Base-by-base conservation (phyloP, 2,329 filamentous ascomycete genomes). In the Aspergillus hiratsukae region DNA sequence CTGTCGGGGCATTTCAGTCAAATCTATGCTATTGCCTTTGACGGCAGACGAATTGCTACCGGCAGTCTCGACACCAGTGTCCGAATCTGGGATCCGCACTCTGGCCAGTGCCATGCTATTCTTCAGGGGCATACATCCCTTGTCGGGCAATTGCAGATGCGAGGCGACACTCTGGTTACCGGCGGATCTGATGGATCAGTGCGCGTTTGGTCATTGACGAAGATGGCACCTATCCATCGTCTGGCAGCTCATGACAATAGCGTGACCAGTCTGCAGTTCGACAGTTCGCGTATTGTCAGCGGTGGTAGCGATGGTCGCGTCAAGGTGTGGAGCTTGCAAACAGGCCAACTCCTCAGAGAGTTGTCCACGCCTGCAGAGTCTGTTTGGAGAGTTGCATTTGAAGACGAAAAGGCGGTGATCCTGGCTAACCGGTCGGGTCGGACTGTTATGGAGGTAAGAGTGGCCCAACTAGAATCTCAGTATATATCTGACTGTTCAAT, bases 1-100 rank as follows among this genome's bases (percentile, higher is more conserved):
- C 81, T 99, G 41, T 87, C 88, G 48, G 94, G 94, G 0, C 94
- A 99, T 75, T 99, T 97, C 76, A 97, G 93, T 71, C 94, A 99
- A 71, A 99, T 99, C 57, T 99, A 99, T 72, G 94, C 94, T 21
- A 96, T 99, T 70, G 94, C 94, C 1, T 99, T 97, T 74, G 94
- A 99, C 71, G 94, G 94, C 41, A 87, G 87, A 64, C 85, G 92
- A 61, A 92, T 99, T 56, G 93, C 95, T 37, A 99, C 94, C 9
- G 94, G 94, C 52, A 97, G 92, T 73, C 79, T 99, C 59, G 94
- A 99, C 75, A 99, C 94, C 3, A 97, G 93, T 66, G 93, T 99
- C 27, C 83, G 94, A 61, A 95, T 99, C 60, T 99, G 94, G 94
- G 91, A 99, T 78, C 90, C 91, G 27, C 85, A 82, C 51, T 91